A percentile compares a stretch with the other conserved stretches of the same genome.
phyloP scores from a whole-genome alignment of 2,329 filamentous ascomycete species.

The Pseudogymnoascus sp. region DNA sequence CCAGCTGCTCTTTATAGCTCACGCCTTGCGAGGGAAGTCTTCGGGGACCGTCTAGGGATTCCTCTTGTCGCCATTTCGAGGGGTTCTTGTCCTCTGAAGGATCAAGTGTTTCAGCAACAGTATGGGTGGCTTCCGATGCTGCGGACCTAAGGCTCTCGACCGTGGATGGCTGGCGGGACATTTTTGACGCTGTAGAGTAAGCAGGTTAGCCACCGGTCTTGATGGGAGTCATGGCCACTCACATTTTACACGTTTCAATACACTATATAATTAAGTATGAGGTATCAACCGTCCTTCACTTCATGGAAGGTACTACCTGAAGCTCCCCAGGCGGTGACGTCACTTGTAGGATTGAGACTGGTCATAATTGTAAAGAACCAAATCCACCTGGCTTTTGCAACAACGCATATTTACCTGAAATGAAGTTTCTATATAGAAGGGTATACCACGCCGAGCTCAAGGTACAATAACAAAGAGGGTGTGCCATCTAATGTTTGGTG shows the following conservation, averaged over 20 bases:
- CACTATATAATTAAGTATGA: not conserved
- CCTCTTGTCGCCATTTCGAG: slow-evolving; percentile 11
- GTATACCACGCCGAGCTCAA: not conserved
- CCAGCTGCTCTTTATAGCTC: slow-evolving; percentile 23
- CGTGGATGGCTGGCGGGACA: slow-evolving; percentile 22
- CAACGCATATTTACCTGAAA: not conserved
- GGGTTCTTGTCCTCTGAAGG: slow-evolving; percentile 15
- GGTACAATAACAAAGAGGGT: not conserved
- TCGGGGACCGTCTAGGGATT: slow-evolving; percentile 18
- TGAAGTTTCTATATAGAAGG: not conserved
- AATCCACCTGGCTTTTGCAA: not conserved
- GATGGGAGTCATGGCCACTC: not conserved
- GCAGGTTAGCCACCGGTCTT: not conserved
- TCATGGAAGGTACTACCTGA: not conserved
- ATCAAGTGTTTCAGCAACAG: slow-evolving; percentile 12
- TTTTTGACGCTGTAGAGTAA: slow-evolving; percentile 9
- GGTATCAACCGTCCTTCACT: not conserved
- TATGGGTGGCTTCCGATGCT: slow-evolving; percentile 14
- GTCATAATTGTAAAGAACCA: not conserved
- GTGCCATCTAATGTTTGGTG: not conserved
- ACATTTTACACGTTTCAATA: not conserved
- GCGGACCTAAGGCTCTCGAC: slow-evolving; percentile 19
- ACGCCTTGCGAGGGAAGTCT: slow-evolving; percentile 20
- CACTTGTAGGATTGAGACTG: not conserved
- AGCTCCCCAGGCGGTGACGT: not conserved